A percentile compares a stretch with the other conserved stretches of the same genome.
Conservation (phyloP, 331 rosid species). For the Acacia concinna region DNA sequence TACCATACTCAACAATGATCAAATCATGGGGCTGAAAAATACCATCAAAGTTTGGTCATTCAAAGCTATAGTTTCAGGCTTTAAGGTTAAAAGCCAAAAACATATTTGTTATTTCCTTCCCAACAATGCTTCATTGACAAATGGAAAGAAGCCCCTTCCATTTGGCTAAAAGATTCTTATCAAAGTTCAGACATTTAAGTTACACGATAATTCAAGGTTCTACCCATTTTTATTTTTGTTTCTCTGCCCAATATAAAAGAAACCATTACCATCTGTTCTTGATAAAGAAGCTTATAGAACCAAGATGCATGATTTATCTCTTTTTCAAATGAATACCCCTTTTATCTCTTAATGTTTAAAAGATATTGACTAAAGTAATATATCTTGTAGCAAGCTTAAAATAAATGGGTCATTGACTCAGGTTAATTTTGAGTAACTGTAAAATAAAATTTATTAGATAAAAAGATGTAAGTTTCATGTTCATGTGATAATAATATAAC, state of each 20-base stretch:
- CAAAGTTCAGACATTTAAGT: neutral
- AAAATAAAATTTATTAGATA: neutral
- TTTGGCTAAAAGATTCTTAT: neutral
- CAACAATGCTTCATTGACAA: neutral
- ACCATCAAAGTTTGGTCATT: slow-evolving; percentile 11
- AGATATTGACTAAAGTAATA: slow-evolving; percentile 10
- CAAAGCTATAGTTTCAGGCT: neutral
- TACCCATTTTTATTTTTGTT: neutral
- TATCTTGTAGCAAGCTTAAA: neutral
- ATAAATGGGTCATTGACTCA: neutral
- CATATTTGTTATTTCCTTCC: neutral
- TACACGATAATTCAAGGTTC: neutral
- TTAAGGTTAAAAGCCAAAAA: neutral
- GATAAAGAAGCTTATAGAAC: neutral
- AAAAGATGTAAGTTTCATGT: neutral
- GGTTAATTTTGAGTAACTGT: neutral
- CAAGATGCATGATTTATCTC: neutral
- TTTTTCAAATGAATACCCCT: neutral
- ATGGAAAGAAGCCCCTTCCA: neutral
- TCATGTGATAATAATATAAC: neutral
- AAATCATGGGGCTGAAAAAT: neutral
- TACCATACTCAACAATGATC: neutral
- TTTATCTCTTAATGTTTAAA: neutral
- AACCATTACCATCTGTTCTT: slow-evolving; percentile 20
- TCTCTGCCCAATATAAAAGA: slow-evolving; percentile 1